Evolutionary conservation across 768 basidiomycete genomes (phyloP), one percentile per base, ranked within the genome.

Genomic region (Tricholoma sp.): DNA sequence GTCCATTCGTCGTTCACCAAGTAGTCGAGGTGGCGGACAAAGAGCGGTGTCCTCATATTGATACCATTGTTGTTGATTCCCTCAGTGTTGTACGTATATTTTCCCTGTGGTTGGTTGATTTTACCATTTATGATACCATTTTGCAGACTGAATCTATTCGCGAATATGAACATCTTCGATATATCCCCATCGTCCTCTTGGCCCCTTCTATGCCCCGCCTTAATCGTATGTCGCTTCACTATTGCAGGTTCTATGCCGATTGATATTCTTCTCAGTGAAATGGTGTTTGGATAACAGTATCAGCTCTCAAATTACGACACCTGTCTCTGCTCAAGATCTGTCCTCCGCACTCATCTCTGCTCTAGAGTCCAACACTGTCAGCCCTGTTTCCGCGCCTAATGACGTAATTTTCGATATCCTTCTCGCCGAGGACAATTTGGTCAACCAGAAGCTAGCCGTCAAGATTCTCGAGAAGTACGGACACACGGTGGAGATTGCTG

Each of bases 241-340:
- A 6, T n/a, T 15, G n/a, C 31, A 15, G 2, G 31, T 57, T 3
- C 49, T 57, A 41, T 47, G 17, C 15, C 9, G 34, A 36, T 36
- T 47, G 45, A n/a, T 32, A 5, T 20, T 17, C 24, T 39, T 59
- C 55, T 4, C 70, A 86, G 94, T 97, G 65, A 96, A 96, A 81
- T 94, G 92, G 88, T 97, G 95, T 69, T 74, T 96, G 53, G 94
- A 97, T 72, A 94, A 96, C 72, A 94, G 94, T 59, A 96, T 99
- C 66, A 91, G 88, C 59, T 90, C 95, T 13, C 94, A 97, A 66
- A 86, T 96, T 62, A 97, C 94, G 1, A 92, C 92, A 1, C 96
- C 96, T 6, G 86, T 93, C 32, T 83, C 85, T 10, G 80, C 88
- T 1, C 89, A 93, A 68, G 96, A 98, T 63, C 84, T 98, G 12